A percentile compares a stretch with the other conserved stretches of the same genome.
These are phyloP conservation scores for Boeremia lycopersici DNA, from an alignment of 2,329 filamentous ascomycete genomes.

Conservation along the genomic window DNA sequence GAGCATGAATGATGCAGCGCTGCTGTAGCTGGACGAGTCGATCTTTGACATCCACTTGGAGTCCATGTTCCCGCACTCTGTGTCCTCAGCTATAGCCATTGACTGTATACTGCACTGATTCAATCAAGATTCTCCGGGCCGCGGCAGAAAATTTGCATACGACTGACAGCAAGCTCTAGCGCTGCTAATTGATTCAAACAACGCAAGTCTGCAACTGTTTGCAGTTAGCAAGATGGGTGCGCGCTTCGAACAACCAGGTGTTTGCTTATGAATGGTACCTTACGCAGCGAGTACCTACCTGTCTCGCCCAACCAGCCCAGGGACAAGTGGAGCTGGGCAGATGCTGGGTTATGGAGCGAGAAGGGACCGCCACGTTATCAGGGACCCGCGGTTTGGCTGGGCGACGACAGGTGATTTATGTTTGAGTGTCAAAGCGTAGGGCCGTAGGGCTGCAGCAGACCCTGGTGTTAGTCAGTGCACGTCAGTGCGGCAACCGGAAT, in stretches of 20 bases:
- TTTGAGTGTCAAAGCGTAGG: slow-evolving; percentile 6
- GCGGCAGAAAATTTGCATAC: not conserved
- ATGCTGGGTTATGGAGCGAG: not conserved
- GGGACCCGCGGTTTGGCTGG: slow-evolving; percentile 7
- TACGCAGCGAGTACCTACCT: slow-evolving; percentile 4
- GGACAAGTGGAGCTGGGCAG: not conserved
- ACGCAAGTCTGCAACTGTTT: not conserved
- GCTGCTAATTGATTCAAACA: not conserved
- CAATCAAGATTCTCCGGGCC: not conserved
- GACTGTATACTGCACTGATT: no score
- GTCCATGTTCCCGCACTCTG: no score
- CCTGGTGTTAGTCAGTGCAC: slow-evolving; percentile 17
- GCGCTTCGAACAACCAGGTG: not conserved
- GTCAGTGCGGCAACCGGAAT: slow-evolving; percentile 10
- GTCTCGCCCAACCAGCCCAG: not conserved
- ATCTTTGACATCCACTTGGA: no score
- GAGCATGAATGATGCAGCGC: no score
- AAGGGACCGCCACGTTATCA: slow-evolving; percentile 1
- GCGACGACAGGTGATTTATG: not conserved
- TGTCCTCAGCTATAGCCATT: no score
- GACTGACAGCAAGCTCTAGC: not conserved
- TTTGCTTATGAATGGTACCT: not conserved
- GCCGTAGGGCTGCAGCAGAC: slow-evolving; percentile 18
- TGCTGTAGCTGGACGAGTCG: no score
- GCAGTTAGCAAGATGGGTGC: not conserved